Evolutionary conservation across 768 basidiomycete species (phyloP), one percentile per base, ranked within the genome.

Genomic region (Auriscalpium orientale): DNA sequence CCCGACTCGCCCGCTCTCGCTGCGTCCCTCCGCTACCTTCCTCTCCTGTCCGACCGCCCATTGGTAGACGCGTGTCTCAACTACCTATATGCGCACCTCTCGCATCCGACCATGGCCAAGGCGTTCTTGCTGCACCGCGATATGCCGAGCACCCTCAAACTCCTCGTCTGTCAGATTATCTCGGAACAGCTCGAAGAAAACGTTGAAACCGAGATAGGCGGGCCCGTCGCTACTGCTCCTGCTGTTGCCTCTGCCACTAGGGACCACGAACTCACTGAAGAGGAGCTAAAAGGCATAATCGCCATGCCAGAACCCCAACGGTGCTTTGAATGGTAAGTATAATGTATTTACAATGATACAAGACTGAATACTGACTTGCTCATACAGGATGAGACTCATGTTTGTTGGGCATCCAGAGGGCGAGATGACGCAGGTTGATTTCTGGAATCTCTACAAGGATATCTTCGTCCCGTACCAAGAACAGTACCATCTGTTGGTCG

Each of bases 381-480:
- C 46, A 15, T 46, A 16, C 50, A 66, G 95, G 95, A 95, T 99
- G 89, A 85, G 83, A 65, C 71, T 78, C n/a, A 88, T 91, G 78
- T 98, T 95, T 64, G 77, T 87, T 15, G 75, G 84, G 16, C 85
- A 85, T 58, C 70, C 84, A 1, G 84, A 87, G 4, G 83, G 87
- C 4, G 89, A 94, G 65, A 74, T 98, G 47, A 93, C 91, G 1
- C 97, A 98, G 69, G 92, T 95, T 36, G 86, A 91, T 54, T 91
- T 99, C 65, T 99, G 95, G 95, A 91, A 83, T 55, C 78, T 94
- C 12, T 99, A 99, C 72, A 86, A 88, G 59, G 87, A 89, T 56
- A 82, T 82, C 1, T 97, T 98, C 64, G 71, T 79, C 1, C 81
- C 83, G 1, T 77, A 75, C 64, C 68, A 77, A 56, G 79, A 82